Evolutionary conservation across 2,329 filamentous ascomycete species (phyloP).

Genomic region (Pseudocercospora musae): DNA sequence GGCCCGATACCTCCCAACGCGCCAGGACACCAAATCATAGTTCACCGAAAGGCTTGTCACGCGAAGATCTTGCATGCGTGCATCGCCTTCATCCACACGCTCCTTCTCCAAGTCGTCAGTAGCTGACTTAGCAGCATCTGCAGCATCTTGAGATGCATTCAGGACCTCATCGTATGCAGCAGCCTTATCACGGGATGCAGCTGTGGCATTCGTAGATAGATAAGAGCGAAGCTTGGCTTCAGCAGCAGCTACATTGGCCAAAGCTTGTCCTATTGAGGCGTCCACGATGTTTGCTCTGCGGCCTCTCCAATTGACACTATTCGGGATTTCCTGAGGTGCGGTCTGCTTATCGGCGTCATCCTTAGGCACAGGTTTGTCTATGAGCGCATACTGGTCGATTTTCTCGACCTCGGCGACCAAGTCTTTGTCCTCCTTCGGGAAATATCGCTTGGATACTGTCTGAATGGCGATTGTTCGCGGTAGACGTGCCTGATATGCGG

Average conservation of each 20-base stretch:
- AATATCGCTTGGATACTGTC: slow-evolving; percentile 73
- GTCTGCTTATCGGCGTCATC: slow-evolving; percentile 26
- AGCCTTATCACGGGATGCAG: slow-evolving; percentile 61
- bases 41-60: slow-evolving; percentile 91
- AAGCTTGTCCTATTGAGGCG: slow-evolving; percentile 80
- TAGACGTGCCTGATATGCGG: slow-evolving; percentile 86
- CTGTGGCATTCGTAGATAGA: slow-evolving; percentile 42
- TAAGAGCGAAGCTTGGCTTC: slow-evolving; percentile 51
- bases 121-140: slow-evolving; percentile 87
- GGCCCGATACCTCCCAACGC: slow-evolving; percentile 87
- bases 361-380: slow-evolving; percentile 46
- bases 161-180: slow-evolving; percentile 89
- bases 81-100: slow-evolving; percentile 76
- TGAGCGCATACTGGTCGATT: slow-evolving; percentile 65
- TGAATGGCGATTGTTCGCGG: slow-evolving; percentile 80
- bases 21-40: slow-evolving; percentile 90
- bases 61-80: slow-evolving; percentile 86
- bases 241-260: slow-evolving; percentile 64
- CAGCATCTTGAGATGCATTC: slow-evolving; percentile 85
- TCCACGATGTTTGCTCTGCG: slow-evolving; percentile 87
- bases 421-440: slow-evolving; percentile 61
- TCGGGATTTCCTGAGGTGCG: slow-evolving; percentile 53
- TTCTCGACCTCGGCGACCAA: slow-evolving; percentile 67
- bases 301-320: slow-evolving; percentile 79
- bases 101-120: slow-evolving; percentile 87